Evolutionary conservation across 2,329 filamentous ascomycete genomes (phyloP), one percentile per base, ranked within the genome.

Genomic region (Gyromitra esculenta): DNA sequence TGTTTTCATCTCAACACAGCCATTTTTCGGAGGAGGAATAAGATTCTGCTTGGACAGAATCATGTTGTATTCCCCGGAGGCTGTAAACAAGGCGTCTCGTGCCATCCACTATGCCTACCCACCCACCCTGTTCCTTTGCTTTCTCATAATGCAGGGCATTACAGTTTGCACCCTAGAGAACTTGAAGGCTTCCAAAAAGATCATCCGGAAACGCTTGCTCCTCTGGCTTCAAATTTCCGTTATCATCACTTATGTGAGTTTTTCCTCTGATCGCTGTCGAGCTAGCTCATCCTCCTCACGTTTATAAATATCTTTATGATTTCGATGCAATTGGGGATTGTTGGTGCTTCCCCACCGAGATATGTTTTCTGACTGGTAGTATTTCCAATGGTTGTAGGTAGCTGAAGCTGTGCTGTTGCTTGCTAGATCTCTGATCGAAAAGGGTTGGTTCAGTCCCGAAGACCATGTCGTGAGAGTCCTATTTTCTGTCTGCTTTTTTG

Each of bases 51-150:
- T 59, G 66, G 72, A 18, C 59, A 57, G 72, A 75, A 71, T 70
- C 65, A 75, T 77, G 75, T 76, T 71, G 60, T 60, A 67, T 63
- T 70, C 60, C 31, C 66, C 54, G 50, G 66, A 63, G 21, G 52
- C 72, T 48, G 43, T 77, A 41, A n/a, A 39, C 48, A 76, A 72
- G 62, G 75, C 65, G 48, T 60, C 66, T n/a, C 50, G 66, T 45
- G 54, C 21, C 21, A 73, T 91, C 57, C 88, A 88, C 82, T 91
- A 91, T 81, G 82, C 85, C 7, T 90, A 88, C 79, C 89, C 90
- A 9, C 84, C 87, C 8, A 75, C 85, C 21, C 82, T 89, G 75
- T 89, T 90, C 79, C 62, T 85, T 70, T 91, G 88, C 82, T 91
- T 89, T 81, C 82, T 87, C 65, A 77, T 85, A 68, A 84, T 89